Evolutionary conservation across 2,329 filamentous ascomycete genomes (phyloP).

Genomic region (Sporothrix brasiliensis): DNA sequence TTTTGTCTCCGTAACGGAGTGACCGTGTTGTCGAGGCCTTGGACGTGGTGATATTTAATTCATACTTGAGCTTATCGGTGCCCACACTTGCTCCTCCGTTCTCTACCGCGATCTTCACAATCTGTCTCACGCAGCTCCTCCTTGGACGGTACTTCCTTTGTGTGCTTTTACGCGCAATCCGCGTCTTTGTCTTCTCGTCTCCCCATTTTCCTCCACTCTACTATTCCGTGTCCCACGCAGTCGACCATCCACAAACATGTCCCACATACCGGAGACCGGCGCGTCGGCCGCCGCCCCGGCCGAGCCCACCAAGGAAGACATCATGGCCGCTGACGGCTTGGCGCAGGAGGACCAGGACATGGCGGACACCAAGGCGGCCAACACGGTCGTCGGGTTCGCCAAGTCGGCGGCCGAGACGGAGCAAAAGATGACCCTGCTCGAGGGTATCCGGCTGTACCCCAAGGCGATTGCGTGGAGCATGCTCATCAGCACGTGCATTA

Average conservation of each 20-base stretch:
- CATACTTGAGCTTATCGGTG: slow-evolving; percentile 10
- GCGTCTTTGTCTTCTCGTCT: not conserved
- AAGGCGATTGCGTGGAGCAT: slow-evolving; percentile 84
- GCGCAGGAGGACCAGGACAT: slow-evolving; percentile 23
- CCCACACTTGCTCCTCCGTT: not conserved
- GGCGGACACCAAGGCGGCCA: slow-evolving; percentile 30
- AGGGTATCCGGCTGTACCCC: slow-evolving; percentile 81
- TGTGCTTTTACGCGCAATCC: not conserved
- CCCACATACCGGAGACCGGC: slow-evolving; percentile 4
- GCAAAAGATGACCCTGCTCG: slow-evolving; percentile 69
- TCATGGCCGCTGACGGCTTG: slow-evolving; percentile 3
- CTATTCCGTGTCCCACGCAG: not conserved
- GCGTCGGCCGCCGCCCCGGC: not conserved
- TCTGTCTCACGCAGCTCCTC: not conserved
- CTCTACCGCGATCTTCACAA: not conserved
- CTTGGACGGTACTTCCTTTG: too few species aligned
- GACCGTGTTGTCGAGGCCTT: not conserved
- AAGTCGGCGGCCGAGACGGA: slow-evolving; percentile 61
- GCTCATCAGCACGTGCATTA: slow-evolving; percentile 85
- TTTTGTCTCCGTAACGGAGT: not conserved
- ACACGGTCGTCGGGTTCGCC: slow-evolving; percentile 49
- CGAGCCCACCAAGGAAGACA: slow-evolving; percentile 23
- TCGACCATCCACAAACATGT: slow-evolving; percentile 22
- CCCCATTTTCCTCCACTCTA: not conserved
- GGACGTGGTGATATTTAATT: not conserved